Percentiles rank a stretch among this genome's conserved stretches.
phyloP scores from a whole-genome alignment of 257 asterid genomes.

The Dorcoceras hygrometricum region DNA sequence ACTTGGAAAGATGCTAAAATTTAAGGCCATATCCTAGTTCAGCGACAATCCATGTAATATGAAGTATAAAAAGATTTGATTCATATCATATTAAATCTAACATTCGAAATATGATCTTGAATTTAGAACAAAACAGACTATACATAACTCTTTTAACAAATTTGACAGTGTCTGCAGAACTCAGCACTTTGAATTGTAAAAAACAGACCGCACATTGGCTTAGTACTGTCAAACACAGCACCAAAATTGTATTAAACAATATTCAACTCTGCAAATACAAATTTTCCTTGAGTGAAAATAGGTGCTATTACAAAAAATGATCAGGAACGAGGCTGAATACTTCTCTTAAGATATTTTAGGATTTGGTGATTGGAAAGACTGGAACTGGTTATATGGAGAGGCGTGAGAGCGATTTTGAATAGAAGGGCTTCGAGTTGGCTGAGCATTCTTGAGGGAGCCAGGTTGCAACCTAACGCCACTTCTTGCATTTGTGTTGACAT shows the following conservation, averaged over 20 bases:
- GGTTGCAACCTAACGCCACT: slow-evolving; percentile 37
- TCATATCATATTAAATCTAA: no score
- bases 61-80: no score
- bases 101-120: background rate
- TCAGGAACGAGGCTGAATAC: background rate
- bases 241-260: slow-evolving; percentile 9
- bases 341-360: slow-evolving; percentile 26
- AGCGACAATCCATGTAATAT: background rate
- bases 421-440: slow-evolving; percentile 43
- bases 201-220: slow-evolving; percentile 24
- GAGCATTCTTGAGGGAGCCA: slow-evolving; percentile 32
- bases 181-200: slow-evolving; percentile 10
- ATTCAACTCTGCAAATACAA: slow-evolving; percentile 20
- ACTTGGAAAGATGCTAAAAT: no score
- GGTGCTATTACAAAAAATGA: slow-evolving; percentile 18
- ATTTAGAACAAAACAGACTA: slow-evolving; percentile 5
- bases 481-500: slow-evolving; percentile 27
- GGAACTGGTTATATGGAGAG: slow-evolving; percentile 40
- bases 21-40: background rate
- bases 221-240: slow-evolving; percentile 11
- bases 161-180: slow-evolving; percentile 12
- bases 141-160: slow-evolving; percentile 14
- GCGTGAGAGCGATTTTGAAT: slow-evolving; percentile 39
- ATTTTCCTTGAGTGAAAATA: slow-evolving; percentile 4
- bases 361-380: slow-evolving; percentile 44